phyloP scores from a whole-genome alignment of 2,329 filamentous ascomycete species.

The Neophaeococcomyces aloes region DNA sequence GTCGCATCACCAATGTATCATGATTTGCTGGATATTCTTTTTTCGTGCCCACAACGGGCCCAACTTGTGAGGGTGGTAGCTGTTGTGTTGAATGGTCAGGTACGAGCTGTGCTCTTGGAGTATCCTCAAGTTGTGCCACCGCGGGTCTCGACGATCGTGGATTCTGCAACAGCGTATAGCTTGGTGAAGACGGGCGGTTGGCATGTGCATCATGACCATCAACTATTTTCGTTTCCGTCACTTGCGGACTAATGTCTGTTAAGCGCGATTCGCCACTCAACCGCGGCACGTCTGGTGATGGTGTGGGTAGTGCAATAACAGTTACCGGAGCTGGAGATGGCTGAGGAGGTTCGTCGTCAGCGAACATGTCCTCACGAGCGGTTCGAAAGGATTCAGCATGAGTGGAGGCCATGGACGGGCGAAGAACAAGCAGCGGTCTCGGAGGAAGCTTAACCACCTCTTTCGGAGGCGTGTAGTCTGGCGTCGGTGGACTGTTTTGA shows the following conservation, averaged over 20 bases:
- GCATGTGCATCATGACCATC: not conserved
- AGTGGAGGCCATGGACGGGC: constrained; percentile 47
- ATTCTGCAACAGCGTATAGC: not conserved
- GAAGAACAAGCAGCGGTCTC: constrained; percentile 42
- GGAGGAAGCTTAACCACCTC: constrained; percentile 26
- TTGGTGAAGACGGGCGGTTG: not conserved
- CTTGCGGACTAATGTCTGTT: no score
- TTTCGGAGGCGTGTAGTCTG: constrained; percentile 63
- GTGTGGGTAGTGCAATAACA: not conserved
- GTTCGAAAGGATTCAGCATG: constrained; percentile 62
- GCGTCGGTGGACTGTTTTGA: constrained; percentile 45
- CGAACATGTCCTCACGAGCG: constrained; percentile 53
- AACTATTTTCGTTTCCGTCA: not conserved
- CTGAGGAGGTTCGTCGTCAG: constrained; percentile 47
- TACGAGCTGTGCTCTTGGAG: not conserved
- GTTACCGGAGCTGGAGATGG: constrained; percentile 21
- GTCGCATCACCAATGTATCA: not conserved
- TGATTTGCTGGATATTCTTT: not conserved
- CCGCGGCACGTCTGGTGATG: not conserved
- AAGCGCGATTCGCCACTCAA: not conserved
- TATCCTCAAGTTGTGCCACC: no score
- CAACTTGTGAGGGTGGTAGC: not conserved
- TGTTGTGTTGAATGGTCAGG: not conserved
- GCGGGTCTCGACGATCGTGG: no score
- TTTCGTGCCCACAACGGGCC: not conserved